Percentiles rank a stretch among this genome's conserved stretches.
These are phyloP conservation scores for Eucalyptus tenuipes DNA, from an alignment of 345 rosid genomes.

Conservation along the genomic window DNA sequence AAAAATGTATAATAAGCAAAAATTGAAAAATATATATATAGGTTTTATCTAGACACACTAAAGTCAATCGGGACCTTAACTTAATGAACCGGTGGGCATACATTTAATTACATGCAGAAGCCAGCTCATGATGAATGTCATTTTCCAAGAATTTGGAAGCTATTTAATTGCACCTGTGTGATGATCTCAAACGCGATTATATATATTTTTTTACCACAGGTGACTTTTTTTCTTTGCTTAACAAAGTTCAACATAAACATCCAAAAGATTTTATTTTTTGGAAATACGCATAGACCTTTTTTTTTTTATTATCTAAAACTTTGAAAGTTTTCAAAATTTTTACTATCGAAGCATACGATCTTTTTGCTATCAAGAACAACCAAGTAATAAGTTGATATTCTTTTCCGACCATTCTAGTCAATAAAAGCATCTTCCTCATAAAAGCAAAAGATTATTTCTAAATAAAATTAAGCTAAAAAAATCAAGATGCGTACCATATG, in stretches of 20 bases:
- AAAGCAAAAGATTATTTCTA: neutral
- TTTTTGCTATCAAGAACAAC: neutral
- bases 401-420: neutral
- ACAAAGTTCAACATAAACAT: neutral
- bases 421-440: neutral
- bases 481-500: neutral
- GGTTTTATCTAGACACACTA: neutral
- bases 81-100: neutral
- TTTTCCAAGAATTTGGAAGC: neutral
- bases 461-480: neutral
- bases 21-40: neutral
- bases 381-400: no score
- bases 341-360: neutral
- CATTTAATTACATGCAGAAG: neutral
- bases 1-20: neutral
- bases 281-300: neutral
- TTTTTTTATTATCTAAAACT: rapidly evolving
- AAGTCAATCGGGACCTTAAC: neutral
- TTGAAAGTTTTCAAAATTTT: neutral
- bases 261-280: neutral
- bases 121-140: neutral
- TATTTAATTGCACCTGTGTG: neutral
- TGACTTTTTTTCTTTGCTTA: neutral
- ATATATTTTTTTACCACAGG: no score
- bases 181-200: neutral